Evolutionary conservation across 306 rosid species (phyloP).

Genomic region (Cicer chorassanicum): DNA sequence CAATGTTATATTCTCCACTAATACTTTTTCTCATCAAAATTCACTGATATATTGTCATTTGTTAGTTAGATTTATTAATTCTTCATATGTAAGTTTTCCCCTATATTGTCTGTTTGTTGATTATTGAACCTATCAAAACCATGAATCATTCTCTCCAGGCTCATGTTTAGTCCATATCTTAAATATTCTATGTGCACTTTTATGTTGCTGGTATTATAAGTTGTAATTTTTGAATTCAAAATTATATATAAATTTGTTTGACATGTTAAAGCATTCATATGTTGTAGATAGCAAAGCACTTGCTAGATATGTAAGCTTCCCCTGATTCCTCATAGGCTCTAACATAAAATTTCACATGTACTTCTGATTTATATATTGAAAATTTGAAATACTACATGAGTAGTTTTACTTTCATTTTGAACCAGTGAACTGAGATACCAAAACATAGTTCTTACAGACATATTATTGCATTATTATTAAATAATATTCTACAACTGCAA

Average conservation of each 20-base stretch:
- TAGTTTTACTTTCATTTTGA: conserved; percentile 14
- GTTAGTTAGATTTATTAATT: neutral
- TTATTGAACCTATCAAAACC: neutral
- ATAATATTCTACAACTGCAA: conserved; percentile 35
- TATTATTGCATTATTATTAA: conserved; percentile 19
- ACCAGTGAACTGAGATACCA: neutral
- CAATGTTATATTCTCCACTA: neutral
- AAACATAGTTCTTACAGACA: neutral
- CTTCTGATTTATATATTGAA: neutral
- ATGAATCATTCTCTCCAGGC: neutral
- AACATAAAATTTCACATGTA: neutral
- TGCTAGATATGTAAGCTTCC: neutral
- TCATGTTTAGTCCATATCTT: conserved; percentile 12
- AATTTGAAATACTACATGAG: neutral
- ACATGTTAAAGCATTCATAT: neutral
- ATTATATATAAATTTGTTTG: neutral
- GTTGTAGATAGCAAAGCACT: neutral
- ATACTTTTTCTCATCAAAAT: neutral
- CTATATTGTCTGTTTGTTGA: neutral
- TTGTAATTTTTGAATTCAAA: neutral
- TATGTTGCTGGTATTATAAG: neutral
- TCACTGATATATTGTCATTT: neutral
- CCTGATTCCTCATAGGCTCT: neutral
- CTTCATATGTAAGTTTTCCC: neutral
- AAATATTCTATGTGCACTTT: neutral